Base-by-base conservation (phyloP, 148 eudicot genomes). In the Nyssa sinensis region DNA sequence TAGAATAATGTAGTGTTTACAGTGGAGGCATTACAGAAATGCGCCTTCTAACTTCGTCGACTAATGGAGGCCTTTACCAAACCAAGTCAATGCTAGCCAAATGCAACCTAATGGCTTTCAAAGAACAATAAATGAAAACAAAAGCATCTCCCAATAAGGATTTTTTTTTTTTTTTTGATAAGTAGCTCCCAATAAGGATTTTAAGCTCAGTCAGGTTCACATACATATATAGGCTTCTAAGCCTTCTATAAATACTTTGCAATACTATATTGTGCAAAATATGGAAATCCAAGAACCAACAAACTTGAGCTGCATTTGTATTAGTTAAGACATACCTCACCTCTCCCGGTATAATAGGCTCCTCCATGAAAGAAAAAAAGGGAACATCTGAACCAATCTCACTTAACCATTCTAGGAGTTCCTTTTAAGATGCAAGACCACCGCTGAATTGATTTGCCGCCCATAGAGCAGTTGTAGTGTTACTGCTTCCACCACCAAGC, bases 331-430 rank as follows among this genome's bases (percentile, higher is more conserved):
- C 85, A 71, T 86, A 95, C 98, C 97, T 95, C 97, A 27, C 97
- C 98, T 87, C 97, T 87, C 32, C 98, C 96, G n/a, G 97, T 95
- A 74, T 97, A 95, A 80, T 95, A 95, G 64, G 94, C 98, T 67
- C 91, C 96, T 75, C 97, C 97, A 73, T 77, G 78, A 39, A 97
- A 95, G 85, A 95, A 95, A 86, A 95, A 82, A 95, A 95, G 5
- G 98, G 94, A 49, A 95, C 82, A 84, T 92, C 98, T n/a, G 97
- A 95, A 55, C 98, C 98, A 67, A 95, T 95, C 84, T 92, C 98
- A 74, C 97, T 67, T 0, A 97, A 95, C 98, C 98, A 92, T 35
- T 87, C 88, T 83, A 89, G 97, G 67, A 94, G 96, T 35, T 94
- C 90, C 75, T 90, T 86, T 78, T 90, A 96, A 17, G 93, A 80